Evolutionary conservation across 164 flowering plant genomes (phyloP).

Genomic region (Akebia trifoliata): DNA sequence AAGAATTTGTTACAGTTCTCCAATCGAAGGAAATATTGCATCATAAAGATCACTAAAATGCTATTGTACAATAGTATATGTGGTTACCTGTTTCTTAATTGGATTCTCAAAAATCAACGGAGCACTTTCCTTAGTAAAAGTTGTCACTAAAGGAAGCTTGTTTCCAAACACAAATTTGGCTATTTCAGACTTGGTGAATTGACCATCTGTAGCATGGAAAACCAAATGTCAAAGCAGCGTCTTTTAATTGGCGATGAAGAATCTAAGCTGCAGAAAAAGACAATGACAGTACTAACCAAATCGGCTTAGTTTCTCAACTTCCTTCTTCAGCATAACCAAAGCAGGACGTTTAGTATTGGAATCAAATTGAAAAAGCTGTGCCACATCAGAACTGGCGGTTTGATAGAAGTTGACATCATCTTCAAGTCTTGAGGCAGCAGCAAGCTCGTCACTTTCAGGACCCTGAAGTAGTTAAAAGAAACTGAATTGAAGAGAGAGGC

Average conservation of each 20-base stretch:
- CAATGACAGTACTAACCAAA: slow-evolving; percentile 51
- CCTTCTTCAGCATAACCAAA: slow-evolving; percentile 79
- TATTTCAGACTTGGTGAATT: slow-evolving; percentile 61
- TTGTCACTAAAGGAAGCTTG: slow-evolving; percentile 85
- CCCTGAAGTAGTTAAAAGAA: slow-evolving; percentile 41
- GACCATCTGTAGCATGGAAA: slow-evolving; percentile 57
- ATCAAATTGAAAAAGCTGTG: slow-evolving; percentile 75
- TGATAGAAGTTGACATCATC: slow-evolving; percentile 93
- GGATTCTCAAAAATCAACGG: slow-evolving; percentile 68
- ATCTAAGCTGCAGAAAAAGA: slow-evolving; percentile 3
- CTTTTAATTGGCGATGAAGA: slow-evolving; percentile 1
- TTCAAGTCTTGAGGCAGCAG: slow-evolving; percentile 84
- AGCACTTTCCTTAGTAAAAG: slow-evolving; percentile 82
- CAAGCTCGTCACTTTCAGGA: slow-evolving; percentile 73
- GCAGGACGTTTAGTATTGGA: slow-evolving; percentile 72
- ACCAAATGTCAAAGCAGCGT: neutral
- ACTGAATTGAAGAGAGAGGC: neutral
- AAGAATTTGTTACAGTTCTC: neutral
- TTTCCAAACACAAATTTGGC: slow-evolving; percentile 69
- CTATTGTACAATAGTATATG: neutral
- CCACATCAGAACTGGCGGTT: slow-evolving; percentile 74
- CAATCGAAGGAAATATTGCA: neutral
- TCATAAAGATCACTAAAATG: neutral
- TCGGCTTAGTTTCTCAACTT: slow-evolving; percentile 66
- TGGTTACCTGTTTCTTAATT: slow-evolving; percentile 80